Percentiles rank a stretch among this genome's conserved stretches.
These are phyloP conservation scores for Botrytis tulipae DNA, from an alignment of 2,329 filamentous ascomycete genomes.

Conservation along the genomic window DNA sequence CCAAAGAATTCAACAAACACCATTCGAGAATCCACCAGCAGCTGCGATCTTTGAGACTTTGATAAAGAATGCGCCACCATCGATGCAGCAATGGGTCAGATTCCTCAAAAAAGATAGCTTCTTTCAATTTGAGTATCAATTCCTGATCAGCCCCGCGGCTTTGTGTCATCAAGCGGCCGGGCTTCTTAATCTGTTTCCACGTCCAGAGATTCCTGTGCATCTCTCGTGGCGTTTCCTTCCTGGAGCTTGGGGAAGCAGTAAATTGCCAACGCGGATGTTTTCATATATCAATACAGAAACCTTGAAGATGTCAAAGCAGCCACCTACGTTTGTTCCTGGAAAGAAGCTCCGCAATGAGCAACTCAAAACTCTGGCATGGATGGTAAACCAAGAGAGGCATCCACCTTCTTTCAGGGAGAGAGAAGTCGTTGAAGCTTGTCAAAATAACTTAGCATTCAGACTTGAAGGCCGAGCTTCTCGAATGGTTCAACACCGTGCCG, in stretches of 20 bases:
- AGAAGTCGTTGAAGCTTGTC: conserved; percentile 55
- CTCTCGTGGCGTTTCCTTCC: conserved; percentile 49
- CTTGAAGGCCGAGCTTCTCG: conserved; percentile 52
- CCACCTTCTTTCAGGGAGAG: conserved; percentile 48
- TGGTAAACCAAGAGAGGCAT: conserved; percentile 56
- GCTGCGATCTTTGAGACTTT: conserved; percentile 51
- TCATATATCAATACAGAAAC: conserved; percentile 12
- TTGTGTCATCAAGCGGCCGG: conserved; percentile 44
- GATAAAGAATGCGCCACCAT: conserved; percentile 47
- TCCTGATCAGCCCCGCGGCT: conserved; percentile 44
- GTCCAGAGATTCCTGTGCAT: conserved; percentile 27
- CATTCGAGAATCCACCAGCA: conserved; percentile 51
- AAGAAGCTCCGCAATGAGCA: conserved; percentile 51
- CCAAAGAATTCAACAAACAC: conserved; percentile 37
- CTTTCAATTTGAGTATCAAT: conserved; percentile 41
- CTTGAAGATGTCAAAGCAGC: conserved; percentile 32
- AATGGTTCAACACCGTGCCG: conserved; percentile 49
- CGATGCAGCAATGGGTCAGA: conserved; percentile 40
- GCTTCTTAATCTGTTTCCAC: conserved; percentile 23
- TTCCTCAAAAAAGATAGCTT: conserved; percentile 39
- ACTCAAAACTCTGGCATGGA: conserved; percentile 56
- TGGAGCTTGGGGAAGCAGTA: conserved; percentile 42
- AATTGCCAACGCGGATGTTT: conserved; percentile 19
- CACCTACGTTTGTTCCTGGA: conserved; percentile 34
- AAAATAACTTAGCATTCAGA: conserved; percentile 54